Evolutionary conservation across 768 basidiomycete genomes (phyloP), one percentile per base, ranked within the genome.

Genomic region (Mycena rebaudengoi): DNA sequence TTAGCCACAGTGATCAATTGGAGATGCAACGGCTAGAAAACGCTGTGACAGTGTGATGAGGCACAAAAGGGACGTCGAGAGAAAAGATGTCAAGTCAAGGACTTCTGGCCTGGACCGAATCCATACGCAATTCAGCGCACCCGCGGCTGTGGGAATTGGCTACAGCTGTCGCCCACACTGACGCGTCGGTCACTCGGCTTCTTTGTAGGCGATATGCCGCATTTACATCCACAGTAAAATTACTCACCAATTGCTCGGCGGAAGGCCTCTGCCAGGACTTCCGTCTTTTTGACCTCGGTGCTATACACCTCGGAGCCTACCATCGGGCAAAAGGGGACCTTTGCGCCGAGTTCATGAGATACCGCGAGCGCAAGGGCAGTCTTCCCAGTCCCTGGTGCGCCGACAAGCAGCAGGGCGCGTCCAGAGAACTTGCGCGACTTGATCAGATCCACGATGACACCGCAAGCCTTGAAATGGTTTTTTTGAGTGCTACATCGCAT

Each of bases 281-380:
- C 98, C 2, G 98, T 99, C 85, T 99, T 99, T 82, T 99, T 99
- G 59, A 99, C 96, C 77, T 99, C 97, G 3, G 93, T 89, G 39
- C 91, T 94, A 74, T 98, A 99, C 64, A 99, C 98, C 78, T 99
- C 98, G 20, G 90, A 92, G 0, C 98, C 98, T 41, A 99, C 98
- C 95, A 98, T 98, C 5, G 96, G 95, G 75, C 97, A 98, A 75
- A 99, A 99, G 0, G 98, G 98, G 1, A 98, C 96, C 71, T 98
- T 98, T 21, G 86, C 80, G 0, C 98, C 98, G 0, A 99, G 85
- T 71, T 99, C 98, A 62, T 98, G 96, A 7, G 95, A 91, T 26
- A 99, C 87, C 0, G 95, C 98, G n/a, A 99, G 78, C 2, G 98
- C 96, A 26, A 99, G 86, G 0, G 98, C 98, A 0, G 98, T 99